Percentiles rank a stretch among this genome's conserved stretches.
phyloP scores from a whole-genome alignment of 1,139 yeast species.

The Yamadazyma sp. region DNA sequence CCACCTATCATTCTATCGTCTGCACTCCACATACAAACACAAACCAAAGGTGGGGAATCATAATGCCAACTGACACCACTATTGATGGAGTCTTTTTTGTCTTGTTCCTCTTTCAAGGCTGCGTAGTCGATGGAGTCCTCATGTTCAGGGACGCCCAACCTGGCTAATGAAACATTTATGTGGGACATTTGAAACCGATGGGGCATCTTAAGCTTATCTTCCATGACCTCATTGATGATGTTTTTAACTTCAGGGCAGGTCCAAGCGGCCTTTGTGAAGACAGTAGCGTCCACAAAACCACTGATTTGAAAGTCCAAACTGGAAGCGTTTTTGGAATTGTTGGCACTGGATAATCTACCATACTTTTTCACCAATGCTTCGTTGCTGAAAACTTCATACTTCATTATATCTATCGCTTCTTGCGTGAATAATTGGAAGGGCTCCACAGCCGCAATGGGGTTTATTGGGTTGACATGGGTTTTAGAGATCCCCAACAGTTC shows the following conservation, averaged over 20 bases:
- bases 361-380: slow-evolving; percentile 24
- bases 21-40: slow-evolving; percentile 34
- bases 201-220: slow-evolving; percentile 20
- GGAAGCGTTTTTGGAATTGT: slow-evolving; percentile 20
- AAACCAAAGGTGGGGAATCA: slow-evolving; percentile 33
- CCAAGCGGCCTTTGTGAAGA: slow-evolving; percentile 25
- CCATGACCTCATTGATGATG: slow-evolving; percentile 23
- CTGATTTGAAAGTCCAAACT: slow-evolving; percentile 29
- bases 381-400: slow-evolving; percentile 30
- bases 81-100: slow-evolving; percentile 12
- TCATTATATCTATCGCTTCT: slow-evolving; percentile 30
- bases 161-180: slow-evolving; percentile 25
- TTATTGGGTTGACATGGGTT: slow-evolving; percentile 25
- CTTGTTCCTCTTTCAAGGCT: slow-evolving; percentile 11
- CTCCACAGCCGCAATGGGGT: slow-evolving; percentile 28
- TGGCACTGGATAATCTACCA: slow-evolving; percentile 22
- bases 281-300: slow-evolving; percentile 25
- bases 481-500: slow-evolving; percentile 26
- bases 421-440: slow-evolving; percentile 31
- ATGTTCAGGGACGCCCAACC: slow-evolving; percentile 9
- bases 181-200: slow-evolving; percentile 26
- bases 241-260: slow-evolving; percentile 18
- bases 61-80: slow-evolving; percentile 26
- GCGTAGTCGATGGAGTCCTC: slow-evolving; percentile 11
- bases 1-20: slow-evolving; percentile 34